Base-by-base conservation (phyloP, 2,329 filamentous ascomycete species). In the Apiospora koreana region DNA sequence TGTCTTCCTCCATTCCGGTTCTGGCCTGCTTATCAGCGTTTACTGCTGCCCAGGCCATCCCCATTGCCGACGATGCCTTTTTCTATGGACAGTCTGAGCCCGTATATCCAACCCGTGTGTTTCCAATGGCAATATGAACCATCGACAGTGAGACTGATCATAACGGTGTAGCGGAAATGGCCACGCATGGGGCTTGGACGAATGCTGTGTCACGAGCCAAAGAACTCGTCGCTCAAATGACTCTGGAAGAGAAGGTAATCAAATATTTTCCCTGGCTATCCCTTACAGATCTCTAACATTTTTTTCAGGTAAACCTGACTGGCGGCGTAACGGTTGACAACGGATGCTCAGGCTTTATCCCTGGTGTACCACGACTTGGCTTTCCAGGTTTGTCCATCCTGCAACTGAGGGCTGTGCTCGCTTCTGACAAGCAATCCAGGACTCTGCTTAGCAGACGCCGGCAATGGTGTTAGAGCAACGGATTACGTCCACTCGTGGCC, bases 31-130 rank as follows among this genome's bases (percentile, higher is more conserved):
- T 62, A 21, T 62, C 54, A 38, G 54, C 31, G 6, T 14, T 62
- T 31, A 31, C 54, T 18, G 54, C 54, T 38, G 54, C 54, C 31
- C 54, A 62, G 9, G 31, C 21, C 7, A 23, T 6, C 18, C 45
- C 77, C 35, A 83, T 86, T 68, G 79, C 75, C 3, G 78, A 80
- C 50, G 84, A 88, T 73, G 72, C 77, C 0, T 80, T 80, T 70
- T 88, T 88, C 68, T 87, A 86, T 69, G 86, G 86, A 42, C 79
- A 83, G 73, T 87, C 85, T 16, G 84, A 84, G 41, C 80, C 84
- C 0, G 83, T 88, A 0, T 87, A 87, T 73, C 86, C 86, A 6
- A 85, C 86, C 8, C 86, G 85, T 87, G 74, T 76, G 85, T 80
- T 42, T 18, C 5, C 8, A 2, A 6, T 62, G 5, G 31, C 3